Percentiles rank a stretch among this genome's conserved stretches.
These are phyloP conservation scores for Epicoccum nigrum DNA, from an alignment of 2,329 filamentous ascomycete genomes.

Conservation along the genomic window DNA sequence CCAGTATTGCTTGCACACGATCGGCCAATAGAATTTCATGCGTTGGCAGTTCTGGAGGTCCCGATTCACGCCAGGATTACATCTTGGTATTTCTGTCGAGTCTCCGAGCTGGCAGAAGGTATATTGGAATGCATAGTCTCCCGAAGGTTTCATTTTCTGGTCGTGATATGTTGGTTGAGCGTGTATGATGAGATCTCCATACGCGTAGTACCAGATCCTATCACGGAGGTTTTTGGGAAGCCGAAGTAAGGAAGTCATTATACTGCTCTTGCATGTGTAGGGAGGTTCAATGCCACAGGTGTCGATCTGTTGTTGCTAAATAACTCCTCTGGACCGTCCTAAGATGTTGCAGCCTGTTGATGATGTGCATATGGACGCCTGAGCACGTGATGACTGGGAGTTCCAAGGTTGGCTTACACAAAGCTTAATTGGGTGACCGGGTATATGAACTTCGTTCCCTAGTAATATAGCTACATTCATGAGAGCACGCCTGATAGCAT, in stretches of 20 bases:
- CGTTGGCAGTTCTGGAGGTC: neutral
- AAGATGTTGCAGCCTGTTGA: too few relatives aligned
- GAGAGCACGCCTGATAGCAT: too few relatives aligned
- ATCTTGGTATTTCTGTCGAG: conserved; percentile 1
- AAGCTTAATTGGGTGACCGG: too few relatives aligned
- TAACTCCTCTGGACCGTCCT: too few relatives aligned
- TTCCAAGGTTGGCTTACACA: too few relatives aligned
- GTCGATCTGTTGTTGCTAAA: too few relatives aligned
- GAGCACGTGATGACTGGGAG: too few relatives aligned
- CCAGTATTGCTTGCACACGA: conserved; percentile 11
- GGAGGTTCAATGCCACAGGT: too few relatives aligned
- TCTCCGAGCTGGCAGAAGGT: conserved; percentile 1
- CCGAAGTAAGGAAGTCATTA: neutral
- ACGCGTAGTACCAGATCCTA: conserved; percentile 6
- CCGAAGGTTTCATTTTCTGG: conserved; percentile 4
- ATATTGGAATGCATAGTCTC: conserved; percentile 7
- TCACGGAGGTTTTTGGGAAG: conserved; percentile 1
- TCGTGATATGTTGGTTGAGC: neutral
- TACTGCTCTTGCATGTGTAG: too few relatives aligned
- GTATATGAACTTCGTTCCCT: too few relatives aligned
- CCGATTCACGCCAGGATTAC: neutral
- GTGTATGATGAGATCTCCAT: conserved; percentile 3
- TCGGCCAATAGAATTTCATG: conserved; percentile 12
- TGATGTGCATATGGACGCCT: too few relatives aligned
- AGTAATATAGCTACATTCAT: too few relatives aligned